phyloP scores from a whole-genome alignment of 2,329 filamentous ascomycete species.

The Talaromyces albobiverticillius region DNA sequence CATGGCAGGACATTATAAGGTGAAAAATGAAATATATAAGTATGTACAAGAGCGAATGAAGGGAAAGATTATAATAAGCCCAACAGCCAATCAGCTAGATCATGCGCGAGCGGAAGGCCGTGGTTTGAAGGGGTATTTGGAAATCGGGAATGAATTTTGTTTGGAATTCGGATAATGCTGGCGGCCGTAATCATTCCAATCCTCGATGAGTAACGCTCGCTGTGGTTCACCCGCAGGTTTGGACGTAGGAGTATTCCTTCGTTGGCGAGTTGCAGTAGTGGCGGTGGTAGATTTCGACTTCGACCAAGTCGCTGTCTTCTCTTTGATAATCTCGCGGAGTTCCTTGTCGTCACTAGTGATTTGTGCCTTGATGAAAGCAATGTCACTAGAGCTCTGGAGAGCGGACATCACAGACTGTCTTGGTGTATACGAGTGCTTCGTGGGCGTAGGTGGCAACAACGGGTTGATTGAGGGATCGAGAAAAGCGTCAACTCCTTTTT shows the following conservation, averaged over 20 bases:
- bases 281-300: slow-evolving; percentile 25
- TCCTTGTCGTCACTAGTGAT: slow-evolving; percentile 73
- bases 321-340: slow-evolving; percentile 67
- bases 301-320: slow-evolving; percentile 40
- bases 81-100: background rate
- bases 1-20: slow-evolving; percentile 22
- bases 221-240: slow-evolving; percentile 39
- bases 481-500: slow-evolving; percentile 64
- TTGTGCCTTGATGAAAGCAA: slow-evolving; percentile 77
- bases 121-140: slow-evolving; percentile 33
- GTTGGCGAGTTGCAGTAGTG: slow-evolving; percentile 19
- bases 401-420: slow-evolving; percentile 77
- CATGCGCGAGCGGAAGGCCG: slow-evolving; percentile 19
- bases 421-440: slow-evolving; percentile 65
- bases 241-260: slow-evolving; percentile 24
- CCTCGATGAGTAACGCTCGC: slow-evolving; percentile 44
- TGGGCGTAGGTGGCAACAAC: slow-evolving; percentile 55
- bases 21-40: slow-evolving; percentile 3
- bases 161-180: slow-evolving; percentile 22
- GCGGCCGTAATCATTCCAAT: slow-evolving; percentile 20
- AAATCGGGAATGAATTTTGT: slow-evolving; percentile 29
- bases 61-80: slow-evolving; percentile 10
- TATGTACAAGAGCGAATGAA: slow-evolving; percentile 23
- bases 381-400: slow-evolving; percentile 54
- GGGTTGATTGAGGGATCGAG: slow-evolving; percentile 67